Evolutionary conservation across 208 protist genomes (phyloP).

Genomic region (Novymonas esmeraldas): DNA sequence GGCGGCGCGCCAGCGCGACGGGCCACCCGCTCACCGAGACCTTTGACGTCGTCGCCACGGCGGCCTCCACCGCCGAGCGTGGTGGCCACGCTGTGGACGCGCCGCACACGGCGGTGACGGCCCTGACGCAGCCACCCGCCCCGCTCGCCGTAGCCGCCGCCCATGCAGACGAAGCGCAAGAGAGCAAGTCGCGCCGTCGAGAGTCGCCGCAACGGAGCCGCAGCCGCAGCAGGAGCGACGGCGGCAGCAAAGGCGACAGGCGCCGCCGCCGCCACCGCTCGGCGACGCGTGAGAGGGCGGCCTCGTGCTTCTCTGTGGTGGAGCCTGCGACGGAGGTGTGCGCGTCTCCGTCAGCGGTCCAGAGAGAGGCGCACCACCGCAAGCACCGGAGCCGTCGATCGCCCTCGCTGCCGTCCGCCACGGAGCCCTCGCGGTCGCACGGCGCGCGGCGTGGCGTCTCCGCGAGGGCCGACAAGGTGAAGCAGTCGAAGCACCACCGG

Average conservation of each 20-base stretch:
- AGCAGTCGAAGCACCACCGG: neutral
- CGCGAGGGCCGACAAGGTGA: neutral
- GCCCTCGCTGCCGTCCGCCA: neutral
- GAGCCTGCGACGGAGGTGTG: neutral
- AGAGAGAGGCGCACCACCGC: neutral
- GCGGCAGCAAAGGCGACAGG: neutral
- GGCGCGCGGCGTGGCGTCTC: neutral
- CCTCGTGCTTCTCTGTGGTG: slow-evolving; percentile 2
- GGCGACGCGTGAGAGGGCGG: too few relatives aligned
- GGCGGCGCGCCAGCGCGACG: neutral
- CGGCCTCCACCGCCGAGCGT: too few relatives aligned
- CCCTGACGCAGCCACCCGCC: too few relatives aligned
- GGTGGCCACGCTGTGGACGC: too few relatives aligned
- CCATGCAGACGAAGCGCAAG: too few relatives aligned
- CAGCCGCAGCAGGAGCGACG: neutral
- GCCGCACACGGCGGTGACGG: too few relatives aligned
- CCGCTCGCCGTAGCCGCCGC: too few relatives aligned
- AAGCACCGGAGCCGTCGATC: neutral
- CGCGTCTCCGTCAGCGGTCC: neutral
- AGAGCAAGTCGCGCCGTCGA: neutral
- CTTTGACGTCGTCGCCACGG: neutral
- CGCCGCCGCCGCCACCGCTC: neutral
- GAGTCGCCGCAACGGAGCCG: neutral
- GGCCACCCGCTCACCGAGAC: neutral
- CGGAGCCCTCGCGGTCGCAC: neutral